Base-by-base conservation (phyloP, 176 grass and related monocot species). In the Raddia guianensis region DNA sequence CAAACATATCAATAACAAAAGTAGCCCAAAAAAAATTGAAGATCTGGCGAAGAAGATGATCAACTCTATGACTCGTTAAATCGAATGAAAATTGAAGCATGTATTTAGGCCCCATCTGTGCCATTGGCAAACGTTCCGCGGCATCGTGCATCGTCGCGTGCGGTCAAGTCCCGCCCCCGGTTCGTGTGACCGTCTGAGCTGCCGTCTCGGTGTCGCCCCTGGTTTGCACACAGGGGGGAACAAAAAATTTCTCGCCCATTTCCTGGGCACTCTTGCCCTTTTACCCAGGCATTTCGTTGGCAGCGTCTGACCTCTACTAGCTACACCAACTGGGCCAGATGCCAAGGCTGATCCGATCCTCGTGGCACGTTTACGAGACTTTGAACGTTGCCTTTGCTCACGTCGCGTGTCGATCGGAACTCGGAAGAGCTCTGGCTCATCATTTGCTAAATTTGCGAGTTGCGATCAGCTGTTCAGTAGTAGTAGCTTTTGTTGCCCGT, bases 161-260 rank as follows among this genome's bases (percentile, higher is more conserved):
- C 48, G 48, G 10, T 37, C 52, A 75, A 75, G 34, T 49, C 21
- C 27, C 55, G 79, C 68, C 44, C 57, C 45, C 8, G 69, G 52
- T 61, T 75, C 2, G 42, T 2, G 72, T 15, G 66, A 16, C 58
- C 1, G n/a, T n/a, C n/a, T n/a, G n/a, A n/a, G n/a, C 14, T 13
- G 37, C 3, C 37, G 37, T 40, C 37, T 40, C 37, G 37, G 37
- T 76, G 16, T 15, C 43, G 44, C 43, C 82, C 11, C 64, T 60
- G 82, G 64, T 70, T 77, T 84, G 68, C 7, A 11, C 34, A n/a
- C n/a, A n/a, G n/a, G n/a, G n/a, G n/a, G n/a, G n/a, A n/a, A n/a
- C n/a, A n/a, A n/a, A n/a, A n/a, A 57, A n/a, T 67, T 57, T 58
- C 49, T 7, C 15, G 63, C 13, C 50, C 62, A 55, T 76, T 84